Base-by-base conservation (phyloP, 2,329 filamentous ascomycete genomes). In the Xylaria sp. region DNA sequence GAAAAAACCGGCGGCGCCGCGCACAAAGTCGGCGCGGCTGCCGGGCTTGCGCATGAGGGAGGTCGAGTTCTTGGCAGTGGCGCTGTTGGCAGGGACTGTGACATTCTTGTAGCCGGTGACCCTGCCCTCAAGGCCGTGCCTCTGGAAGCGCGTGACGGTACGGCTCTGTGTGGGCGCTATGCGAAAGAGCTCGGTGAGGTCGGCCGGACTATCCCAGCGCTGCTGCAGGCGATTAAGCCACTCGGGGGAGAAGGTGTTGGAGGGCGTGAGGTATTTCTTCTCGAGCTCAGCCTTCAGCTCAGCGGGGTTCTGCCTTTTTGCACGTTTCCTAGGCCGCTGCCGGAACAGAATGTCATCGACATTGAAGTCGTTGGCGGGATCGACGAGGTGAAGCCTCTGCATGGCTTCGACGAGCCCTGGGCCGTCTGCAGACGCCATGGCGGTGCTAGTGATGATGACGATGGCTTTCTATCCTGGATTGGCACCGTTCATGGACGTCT, bases 81-180 rank as follows among this genome's bases (percentile, higher is more conserved):
- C 93, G 75, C 92, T 97, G 75, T 90, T 92, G 39, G 93, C 93
- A 5, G 95, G 93, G 9, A 98, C 90, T 0, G 96, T 97, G 59
- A 98, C 93, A 78, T 97, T 96, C 77, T 91, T 92, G 80, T 99
- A 98, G 59, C 94, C 94, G 9, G 93, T 97, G 28, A 99, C 95
- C 60, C 91, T 88, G 25, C 96, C 96, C 80, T 98, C 94, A 15
- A 98, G 86, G 6, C 96, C 96, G 80, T 97, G 93, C 63, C 96
- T 88, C 52, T 90, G 91, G 79, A 99, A 99, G 34, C 96, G 90
- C 32, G 93, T 97, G 73, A 97, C 91, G n/a, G 94, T 98, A 66
- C 96, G 89, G 18, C 94, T 95, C 81, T 98, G 96, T 0, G 95
- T 97, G 3, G 94, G 93, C 1, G 94, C 93, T 63, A 98, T 86